Evolutionary conservation across 257 asterid genomes (phyloP), one percentile per base, ranked within the genome.

Genomic region (Cordia subcordata): DNA sequence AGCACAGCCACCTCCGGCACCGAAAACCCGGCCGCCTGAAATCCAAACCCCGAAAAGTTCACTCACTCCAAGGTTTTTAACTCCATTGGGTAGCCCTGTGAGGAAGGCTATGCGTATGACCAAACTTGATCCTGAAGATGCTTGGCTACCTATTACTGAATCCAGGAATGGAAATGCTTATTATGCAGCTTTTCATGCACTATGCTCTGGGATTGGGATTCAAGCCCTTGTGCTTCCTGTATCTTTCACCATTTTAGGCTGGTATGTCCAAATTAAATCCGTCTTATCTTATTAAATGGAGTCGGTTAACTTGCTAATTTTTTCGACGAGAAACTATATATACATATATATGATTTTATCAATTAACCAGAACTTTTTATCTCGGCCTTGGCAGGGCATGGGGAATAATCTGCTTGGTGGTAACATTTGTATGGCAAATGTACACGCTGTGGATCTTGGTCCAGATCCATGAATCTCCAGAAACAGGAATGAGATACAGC

Each of bases 361-460:
- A 44, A 12, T 46, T 13, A 46, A 17, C n/a, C 52, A 46, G 14
- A 4, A n/a, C 52, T 46, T 13, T 13, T 46, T 13, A 17, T 13
- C 11, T 11, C 11, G 35, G 35, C n/a, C n/a, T n/a, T 15, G 37
- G 56, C 76, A 84, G 92, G 88, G 50, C 32, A 0, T 75, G 93
- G 86, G 93, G 86, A 23, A 72, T 72, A 11, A 5, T 75, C 1
- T 10, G 65, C 38, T 56, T 84, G 55, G 54, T 63, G 0, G 4
- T 77, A 22, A 57, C 65, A 37, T 84, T 60, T 61, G 55, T 58
- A 52, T 84, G 93, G 93, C 84, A 82, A 19, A 72, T 84, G 17
- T 84, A 84, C 77, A 81, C 93, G 0, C 75, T 16, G 58, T 77
- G 88, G 86, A 72, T 81, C 47, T 75, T 84, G 14, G 77, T 79